A percentile compares a stretch with the other conserved stretches of the same genome.
Conservation (phyloP, 2,329 filamentous ascomycete species). For the Alternaria brassicae region DNA sequence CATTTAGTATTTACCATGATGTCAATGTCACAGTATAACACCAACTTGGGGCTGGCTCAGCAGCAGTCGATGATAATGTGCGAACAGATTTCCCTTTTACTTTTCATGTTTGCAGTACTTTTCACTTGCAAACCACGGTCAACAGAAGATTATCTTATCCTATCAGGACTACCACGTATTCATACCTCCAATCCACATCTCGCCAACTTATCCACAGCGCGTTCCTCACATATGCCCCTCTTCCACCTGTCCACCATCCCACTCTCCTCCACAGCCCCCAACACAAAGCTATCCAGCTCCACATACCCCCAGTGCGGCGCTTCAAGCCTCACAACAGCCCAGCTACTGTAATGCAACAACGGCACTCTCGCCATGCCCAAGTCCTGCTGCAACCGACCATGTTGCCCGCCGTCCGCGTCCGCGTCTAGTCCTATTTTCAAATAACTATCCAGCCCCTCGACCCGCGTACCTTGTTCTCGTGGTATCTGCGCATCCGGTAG, state of each 20-base stretch:
- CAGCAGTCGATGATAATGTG: not conserved
- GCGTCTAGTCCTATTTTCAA: not conserved
- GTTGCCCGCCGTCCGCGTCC: not conserved
- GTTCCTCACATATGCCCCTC: not conserved
- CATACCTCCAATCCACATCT: not conserved
- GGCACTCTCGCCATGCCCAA: not conserved
- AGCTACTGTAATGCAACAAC: not conserved
- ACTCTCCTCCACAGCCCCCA: not conserved
- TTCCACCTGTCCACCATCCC: not conserved
- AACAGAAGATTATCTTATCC: not conserved
- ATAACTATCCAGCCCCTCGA: not conserved
- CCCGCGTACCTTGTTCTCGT: not conserved
- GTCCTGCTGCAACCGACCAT: not conserved
- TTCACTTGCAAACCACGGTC: not conserved
- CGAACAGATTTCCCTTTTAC: not conserved
- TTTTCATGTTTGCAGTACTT: not conserved
- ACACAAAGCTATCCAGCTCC: not conserved
- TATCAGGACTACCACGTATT: not conserved
- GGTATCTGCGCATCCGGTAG: not conserved
- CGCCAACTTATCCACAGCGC: not conserved
- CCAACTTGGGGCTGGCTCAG: not conserved
- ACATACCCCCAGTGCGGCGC: not conserved
- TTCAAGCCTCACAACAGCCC: conserved; percentile 2
- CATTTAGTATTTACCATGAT: not conserved
- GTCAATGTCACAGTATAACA: not conserved